Evolutionary conservation across 441 rosid species (phyloP).

Genomic region (Populus hybrid): DNA sequence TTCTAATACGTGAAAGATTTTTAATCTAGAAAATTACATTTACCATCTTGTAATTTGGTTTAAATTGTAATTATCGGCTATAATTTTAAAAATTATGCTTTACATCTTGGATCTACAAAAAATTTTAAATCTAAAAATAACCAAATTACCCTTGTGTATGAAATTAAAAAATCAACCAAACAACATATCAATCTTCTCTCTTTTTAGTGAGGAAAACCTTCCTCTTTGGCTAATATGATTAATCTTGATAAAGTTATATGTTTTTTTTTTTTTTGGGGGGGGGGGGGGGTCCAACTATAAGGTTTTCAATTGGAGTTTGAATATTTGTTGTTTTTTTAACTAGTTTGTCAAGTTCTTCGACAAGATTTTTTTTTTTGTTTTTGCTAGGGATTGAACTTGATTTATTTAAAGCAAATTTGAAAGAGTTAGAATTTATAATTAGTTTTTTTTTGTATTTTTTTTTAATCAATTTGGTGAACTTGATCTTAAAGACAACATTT

Average conservation of each 20-base stretch:
- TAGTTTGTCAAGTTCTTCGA: background rate
- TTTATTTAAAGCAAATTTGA: background rate
- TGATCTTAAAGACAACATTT: constrained; percentile 7
- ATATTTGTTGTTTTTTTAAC: background rate
- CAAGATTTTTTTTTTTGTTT: background rate
- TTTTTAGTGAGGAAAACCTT: background rate
- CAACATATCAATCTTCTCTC: background rate
- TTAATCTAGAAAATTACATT: background rate
- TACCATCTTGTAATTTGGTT: background rate
- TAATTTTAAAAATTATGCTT: too few species aligned
- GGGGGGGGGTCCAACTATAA: background rate
- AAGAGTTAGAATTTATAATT: background rate
- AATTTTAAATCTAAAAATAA: too few species aligned
- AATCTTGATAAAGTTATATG: background rate
- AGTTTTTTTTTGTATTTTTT: background rate
- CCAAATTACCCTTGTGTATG: too few species aligned
- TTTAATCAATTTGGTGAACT: constrained; percentile 1
- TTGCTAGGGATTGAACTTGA: background rate
- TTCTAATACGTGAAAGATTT: background rate
- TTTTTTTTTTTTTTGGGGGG: background rate
- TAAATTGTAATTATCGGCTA: too few species aligned
- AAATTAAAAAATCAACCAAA: background rate
- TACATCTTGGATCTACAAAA: too few species aligned
- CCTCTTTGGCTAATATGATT: too few species aligned
- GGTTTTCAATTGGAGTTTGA: background rate